Conservation (phyloP, 129 eudicot species). For the Flaveria sonorensis region DNA sequence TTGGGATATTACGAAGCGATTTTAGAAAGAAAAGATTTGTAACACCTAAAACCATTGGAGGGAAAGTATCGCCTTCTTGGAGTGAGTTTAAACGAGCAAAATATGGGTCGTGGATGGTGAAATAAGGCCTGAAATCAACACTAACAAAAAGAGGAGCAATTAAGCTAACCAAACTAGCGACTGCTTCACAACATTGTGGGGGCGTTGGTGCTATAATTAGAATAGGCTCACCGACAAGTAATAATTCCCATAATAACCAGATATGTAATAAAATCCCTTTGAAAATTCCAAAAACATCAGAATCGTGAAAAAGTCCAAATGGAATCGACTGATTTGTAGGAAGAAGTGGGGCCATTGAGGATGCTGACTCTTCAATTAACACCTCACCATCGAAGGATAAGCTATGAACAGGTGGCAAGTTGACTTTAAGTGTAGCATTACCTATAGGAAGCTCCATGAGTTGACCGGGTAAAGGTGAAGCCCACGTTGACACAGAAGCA, state of each 20-base stretch:
- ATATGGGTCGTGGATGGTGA: constrained; percentile 88
- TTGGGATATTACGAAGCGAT: constrained; percentile 78
- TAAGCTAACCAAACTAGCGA: constrained; percentile 84
- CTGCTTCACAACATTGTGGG: constrained; percentile 97
- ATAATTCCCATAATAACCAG: constrained; percentile 87
- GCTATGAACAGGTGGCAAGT: constrained; percentile 92
- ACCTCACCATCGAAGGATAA: constrained; percentile 66
- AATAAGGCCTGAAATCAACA: constrained; percentile 93
- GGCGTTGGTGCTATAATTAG: constrained; percentile 93
- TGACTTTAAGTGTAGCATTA: constrained; percentile 79
- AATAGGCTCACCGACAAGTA: constrained; percentile 91
- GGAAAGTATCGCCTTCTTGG: constrained; percentile 69
- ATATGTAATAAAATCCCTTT: constrained; percentile 82
- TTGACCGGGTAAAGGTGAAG: constrained; percentile 84
- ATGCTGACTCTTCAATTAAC: constrained; percentile 64
- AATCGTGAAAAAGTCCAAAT: constrained; percentile 90
- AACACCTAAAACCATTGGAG: constrained; percentile 88
- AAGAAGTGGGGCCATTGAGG: constrained; percentile 84
- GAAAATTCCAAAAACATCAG: constrained; percentile 83
- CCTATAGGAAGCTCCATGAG: constrained; percentile 94
- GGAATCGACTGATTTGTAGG: constrained; percentile 92
- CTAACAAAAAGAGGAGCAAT: constrained; percentile 85
- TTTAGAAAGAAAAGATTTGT: constrained; percentile 88
- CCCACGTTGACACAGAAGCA: constrained; percentile 83
- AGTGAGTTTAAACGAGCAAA: constrained; percentile 74